phyloP scores from a whole-genome alignment of 2,329 filamentous ascomycete genomes.

The Cercospora sp. region DNA sequence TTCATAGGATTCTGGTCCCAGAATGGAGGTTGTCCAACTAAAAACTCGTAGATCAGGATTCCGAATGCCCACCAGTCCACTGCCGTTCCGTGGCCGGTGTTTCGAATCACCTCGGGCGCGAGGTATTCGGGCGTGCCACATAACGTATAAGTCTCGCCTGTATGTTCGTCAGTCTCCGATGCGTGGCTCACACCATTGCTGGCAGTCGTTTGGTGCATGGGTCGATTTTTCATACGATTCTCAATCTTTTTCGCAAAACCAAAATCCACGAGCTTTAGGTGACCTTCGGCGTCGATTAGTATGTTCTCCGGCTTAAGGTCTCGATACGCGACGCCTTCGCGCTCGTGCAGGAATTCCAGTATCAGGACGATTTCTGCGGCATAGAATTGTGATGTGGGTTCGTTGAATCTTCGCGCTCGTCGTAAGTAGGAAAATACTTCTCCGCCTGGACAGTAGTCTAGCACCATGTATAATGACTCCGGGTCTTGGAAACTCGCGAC shows the following conservation, averaged over 20 bases:
- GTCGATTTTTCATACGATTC: constrained; percentile 46
- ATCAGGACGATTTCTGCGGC: constrained; percentile 81
- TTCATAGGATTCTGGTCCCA: constrained; percentile 86
- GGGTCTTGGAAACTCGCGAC: constrained; percentile 76
- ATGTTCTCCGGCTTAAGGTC: constrained; percentile 84
- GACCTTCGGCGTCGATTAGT: constrained; percentile 72
- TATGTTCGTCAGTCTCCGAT: constrained; percentile 23
- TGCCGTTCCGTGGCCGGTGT: constrained; percentile 70
- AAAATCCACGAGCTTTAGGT: constrained; percentile 82
- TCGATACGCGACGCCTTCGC: constrained; percentile 76
- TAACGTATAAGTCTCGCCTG: constrained; percentile 75
- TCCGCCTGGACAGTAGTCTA: constrained; percentile 80
- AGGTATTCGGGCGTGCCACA: constrained; percentile 84
- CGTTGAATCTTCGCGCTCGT: constrained; percentile 75
- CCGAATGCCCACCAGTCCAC: constrained; percentile 89
- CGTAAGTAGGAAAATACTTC: constrained; percentile 83
- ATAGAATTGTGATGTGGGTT: constrained; percentile 76
- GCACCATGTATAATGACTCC: constrained; percentile 78
- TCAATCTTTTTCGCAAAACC: constrained; percentile 80
- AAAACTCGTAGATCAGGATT: constrained; percentile 79
- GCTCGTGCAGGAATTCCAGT: constrained; percentile 76
- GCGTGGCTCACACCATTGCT: constrained; percentile 8
- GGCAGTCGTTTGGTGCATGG: background rate
- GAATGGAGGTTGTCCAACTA: constrained; percentile 82
- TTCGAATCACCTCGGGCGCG: constrained; percentile 80